Evolutionary conservation across 2,329 filamentous ascomycete genomes (phyloP).

Genomic region (Diaporthe vaccinii): DNA sequence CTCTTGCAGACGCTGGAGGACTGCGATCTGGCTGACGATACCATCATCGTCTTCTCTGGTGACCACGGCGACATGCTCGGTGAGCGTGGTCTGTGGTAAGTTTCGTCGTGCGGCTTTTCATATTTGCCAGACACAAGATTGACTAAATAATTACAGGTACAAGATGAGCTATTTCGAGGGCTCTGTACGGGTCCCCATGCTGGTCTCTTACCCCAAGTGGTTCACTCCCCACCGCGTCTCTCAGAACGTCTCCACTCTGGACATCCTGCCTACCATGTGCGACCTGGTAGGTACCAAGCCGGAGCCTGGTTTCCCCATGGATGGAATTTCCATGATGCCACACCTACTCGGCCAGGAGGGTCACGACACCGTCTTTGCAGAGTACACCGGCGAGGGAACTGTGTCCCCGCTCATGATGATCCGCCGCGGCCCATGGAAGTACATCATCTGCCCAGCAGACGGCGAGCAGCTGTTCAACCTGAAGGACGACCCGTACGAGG

Average conservation of each 20-base stretch:
- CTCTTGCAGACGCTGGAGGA: slow-evolving; percentile 83
- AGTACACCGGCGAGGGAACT: slow-evolving; percentile 95
- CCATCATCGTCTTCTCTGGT: slow-evolving; percentile 91
- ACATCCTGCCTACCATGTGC: slow-evolving; percentile 89
- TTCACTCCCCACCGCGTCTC: slow-evolving; percentile 83
- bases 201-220: slow-evolving; percentile 83
- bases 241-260: slow-evolving; percentile 90
- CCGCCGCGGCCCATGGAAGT: slow-evolving; percentile 89
- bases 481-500: slow-evolving; percentile 79
- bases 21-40: slow-evolving; percentile 85
- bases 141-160: slow-evolving; percentile 63
- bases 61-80: slow-evolving; percentile 98
- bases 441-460: slow-evolving; percentile 86
- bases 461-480: slow-evolving; percentile 89
- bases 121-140: neutral
- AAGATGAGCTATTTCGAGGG: slow-evolving; percentile 98
- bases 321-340: slow-evolving; percentile 85
- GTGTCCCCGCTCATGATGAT: slow-evolving; percentile 95
- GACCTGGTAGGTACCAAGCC: slow-evolving; percentile 83
- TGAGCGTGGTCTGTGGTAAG: slow-evolving; percentile 86
- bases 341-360: slow-evolving; percentile 77
- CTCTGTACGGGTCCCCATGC: slow-evolving; percentile 88
- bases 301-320: slow-evolving; percentile 81
- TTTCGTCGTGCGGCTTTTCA: neutral
- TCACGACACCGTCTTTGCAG: slow-evolving; percentile 90